phyloP scores from a whole-genome alignment of 2,329 filamentous ascomycete genomes.

The Colletotrichum sansevieriae region DNA sequence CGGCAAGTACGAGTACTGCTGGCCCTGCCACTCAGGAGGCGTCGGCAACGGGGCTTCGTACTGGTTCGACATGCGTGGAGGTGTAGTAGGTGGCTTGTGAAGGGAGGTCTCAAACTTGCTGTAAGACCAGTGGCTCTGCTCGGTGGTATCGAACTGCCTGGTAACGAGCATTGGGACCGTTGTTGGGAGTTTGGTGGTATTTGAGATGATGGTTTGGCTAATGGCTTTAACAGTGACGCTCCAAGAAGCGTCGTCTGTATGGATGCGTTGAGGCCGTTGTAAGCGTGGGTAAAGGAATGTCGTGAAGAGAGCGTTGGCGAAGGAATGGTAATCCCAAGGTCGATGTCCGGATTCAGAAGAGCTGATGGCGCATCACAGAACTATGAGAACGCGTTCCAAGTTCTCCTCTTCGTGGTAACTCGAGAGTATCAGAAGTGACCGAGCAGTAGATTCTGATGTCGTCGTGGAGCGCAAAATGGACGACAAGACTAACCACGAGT shows the following conservation, averaged over 20 bases:
- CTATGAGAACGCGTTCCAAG: constrained; percentile 13
- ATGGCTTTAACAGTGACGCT: constrained; percentile 25
- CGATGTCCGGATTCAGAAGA: constrained; percentile 40
- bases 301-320: constrained; percentile 9
- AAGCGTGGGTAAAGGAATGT: constrained; percentile 19
- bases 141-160: constrained; percentile 64
- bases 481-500: constrained; percentile 5
- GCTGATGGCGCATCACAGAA: constrained; percentile 40
- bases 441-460: neutral
- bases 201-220: constrained; percentile 37
- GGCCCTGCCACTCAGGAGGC: constrained; percentile 69
- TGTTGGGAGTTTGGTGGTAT: constrained; percentile 27
- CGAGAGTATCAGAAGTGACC: constrained; percentile 5
- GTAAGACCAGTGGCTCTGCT: constrained; percentile 68
- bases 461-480: neutral
- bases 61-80: constrained; percentile 69
- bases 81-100: constrained; percentile 57
- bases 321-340: constrained; percentile 14
- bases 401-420: neutral
- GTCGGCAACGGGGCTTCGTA: constrained; percentile 63
- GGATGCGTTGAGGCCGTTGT: constrained; percentile 2
- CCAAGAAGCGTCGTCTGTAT: constrained; percentile 29
- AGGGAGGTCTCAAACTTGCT: constrained; percentile 64
- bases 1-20: constrained; percentile 65
- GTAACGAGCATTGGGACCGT: constrained; percentile 68